Conservation (phyloP, 345 rosid species). For the Boechera stricta region DNA sequence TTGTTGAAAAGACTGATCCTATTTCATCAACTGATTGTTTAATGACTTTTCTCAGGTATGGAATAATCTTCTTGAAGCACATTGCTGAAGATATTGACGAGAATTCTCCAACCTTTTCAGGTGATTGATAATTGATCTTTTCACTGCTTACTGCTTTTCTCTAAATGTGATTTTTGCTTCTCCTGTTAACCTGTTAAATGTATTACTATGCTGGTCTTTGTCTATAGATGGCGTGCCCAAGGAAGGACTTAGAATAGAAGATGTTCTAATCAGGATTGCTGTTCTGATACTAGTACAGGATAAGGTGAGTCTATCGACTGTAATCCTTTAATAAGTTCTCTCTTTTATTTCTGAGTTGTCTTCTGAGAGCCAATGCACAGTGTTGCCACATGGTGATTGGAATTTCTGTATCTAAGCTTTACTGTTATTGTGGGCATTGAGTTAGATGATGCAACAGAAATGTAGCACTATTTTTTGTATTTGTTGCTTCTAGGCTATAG, state of each 20-base stretch:
- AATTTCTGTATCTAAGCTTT: slow-evolving; percentile 14
- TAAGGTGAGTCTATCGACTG: slow-evolving; percentile 60
- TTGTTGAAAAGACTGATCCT: background rate
- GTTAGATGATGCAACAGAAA: slow-evolving; percentile 16
- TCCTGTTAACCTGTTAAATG: slow-evolving; percentile 22
- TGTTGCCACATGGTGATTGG: slow-evolving; percentile 20
- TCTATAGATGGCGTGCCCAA: slow-evolving; percentile 95
- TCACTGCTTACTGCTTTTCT: slow-evolving; percentile 18
- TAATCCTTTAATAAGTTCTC: slow-evolving; percentile 3
- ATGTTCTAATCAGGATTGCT: slow-evolving; percentile 87
- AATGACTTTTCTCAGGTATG: slow-evolving; percentile 61
- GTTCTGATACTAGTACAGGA: slow-evolving; percentile 67
- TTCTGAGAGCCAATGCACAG: slow-evolving; percentile 26
- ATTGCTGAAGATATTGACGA: slow-evolving; percentile 71
- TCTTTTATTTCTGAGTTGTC: slow-evolving; percentile 18
- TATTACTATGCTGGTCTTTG: slow-evolving; percentile 30
- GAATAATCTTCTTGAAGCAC: slow-evolving; percentile 70
- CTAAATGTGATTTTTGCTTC: slow-evolving; percentile 20
- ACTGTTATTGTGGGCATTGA: slow-evolving; percentile 24
- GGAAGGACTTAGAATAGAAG: slow-evolving; percentile 94
- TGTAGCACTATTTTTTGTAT: background rate
- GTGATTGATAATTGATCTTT: slow-evolving; percentile 50
- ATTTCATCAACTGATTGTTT: slow-evolving; percentile 15
- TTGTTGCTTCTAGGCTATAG: slow-evolving; percentile 15
- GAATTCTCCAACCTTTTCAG: slow-evolving; percentile 70